Conservation (phyloP, 192 early-diverging fungal genomes). For the Lunasporangiospora selenospora region DNA sequence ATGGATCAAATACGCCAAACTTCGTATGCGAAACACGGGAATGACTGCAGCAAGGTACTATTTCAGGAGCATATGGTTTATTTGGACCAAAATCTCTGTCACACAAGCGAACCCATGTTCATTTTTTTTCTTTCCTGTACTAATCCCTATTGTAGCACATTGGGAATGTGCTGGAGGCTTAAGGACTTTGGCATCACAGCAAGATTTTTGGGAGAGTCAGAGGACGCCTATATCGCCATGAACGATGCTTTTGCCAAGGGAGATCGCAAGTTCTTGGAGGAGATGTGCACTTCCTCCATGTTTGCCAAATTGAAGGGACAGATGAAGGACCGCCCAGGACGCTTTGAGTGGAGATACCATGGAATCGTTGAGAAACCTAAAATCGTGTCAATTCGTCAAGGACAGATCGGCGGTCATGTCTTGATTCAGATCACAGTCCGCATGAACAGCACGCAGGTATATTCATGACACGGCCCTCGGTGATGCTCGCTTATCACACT, state of each 20-base stretch:
- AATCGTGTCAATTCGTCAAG: slow-evolving; percentile 66
- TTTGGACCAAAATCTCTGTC: not conserved
- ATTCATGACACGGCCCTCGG: too few relatives aligned
- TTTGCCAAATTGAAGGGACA: slow-evolving; percentile 66
- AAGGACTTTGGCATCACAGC: slow-evolving; percentile 62
- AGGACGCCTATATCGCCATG: slow-evolving; percentile 68
- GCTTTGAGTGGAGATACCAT: slow-evolving; percentile 68
- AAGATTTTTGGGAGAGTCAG: slow-evolving; percentile 63
- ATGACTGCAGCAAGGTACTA: slow-evolving; percentile 39
- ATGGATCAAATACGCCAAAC: slow-evolving; percentile 58
- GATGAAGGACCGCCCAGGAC: slow-evolving; percentile 59
- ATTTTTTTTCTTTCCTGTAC: not conserved
- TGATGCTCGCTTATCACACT: too few relatives aligned
- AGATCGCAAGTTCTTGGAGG: slow-evolving; percentile 59
- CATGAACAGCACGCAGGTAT: slow-evolving; percentile 70
- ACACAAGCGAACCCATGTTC: not conserved
- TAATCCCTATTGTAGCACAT: slow-evolving; percentile 42
- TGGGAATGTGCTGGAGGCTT: slow-evolving; percentile 58
- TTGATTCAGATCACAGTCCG: slow-evolving; percentile 71
- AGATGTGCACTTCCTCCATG: slow-evolving; percentile 67
- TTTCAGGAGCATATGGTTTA: not conserved
- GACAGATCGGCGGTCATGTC: slow-evolving; percentile 53
- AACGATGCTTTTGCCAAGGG: slow-evolving; percentile 75
- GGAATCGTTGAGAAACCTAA: slow-evolving; percentile 59
- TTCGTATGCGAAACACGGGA: slow-evolving; percentile 56